Evolutionary conservation across 257 asterid species (phyloP), one percentile per base, ranked within the genome.

Genomic region (Petunia secreta): DNA sequence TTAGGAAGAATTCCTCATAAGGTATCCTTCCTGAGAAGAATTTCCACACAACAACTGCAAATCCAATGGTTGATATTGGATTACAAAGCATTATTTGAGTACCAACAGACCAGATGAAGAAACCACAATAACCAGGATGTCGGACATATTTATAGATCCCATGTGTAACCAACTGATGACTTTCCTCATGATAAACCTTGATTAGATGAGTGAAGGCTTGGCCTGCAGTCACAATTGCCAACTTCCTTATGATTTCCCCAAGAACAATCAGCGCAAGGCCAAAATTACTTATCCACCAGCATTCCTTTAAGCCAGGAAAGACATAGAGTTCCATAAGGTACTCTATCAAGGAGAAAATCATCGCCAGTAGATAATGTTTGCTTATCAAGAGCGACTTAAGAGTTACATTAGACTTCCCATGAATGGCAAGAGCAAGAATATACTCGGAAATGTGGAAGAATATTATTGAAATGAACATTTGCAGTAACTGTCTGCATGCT

Each of bases 161-260:
- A 64, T 88, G 85, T 3, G 92, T 95, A n/a, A 95, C 86, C 91
- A 95, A 84, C 15, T 74, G 83, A 80, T 93, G 99, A 81, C 86
- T 84, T 50, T 95, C 97, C 77, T 92, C 94, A 5, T 83, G 98
- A 71, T 81, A 57, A 79, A 82, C 77, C 89, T 84, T 93, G 43
- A 95, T 93, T 48, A 93, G 91, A 86, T 93, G 98, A 80, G 93
- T 92, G 85, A 95, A 93, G 75, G 98, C 88, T 71, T 85, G 88
- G 34, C 99, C 97, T 14, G 98, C 97, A 41, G 99, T 93, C 63
- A 93, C 57, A 81, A 95, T 93, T 48, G 99, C 99, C 79, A 85
- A 41, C 82, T 93, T 95, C 54, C 97, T 82, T n/a, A 95, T 90
- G 41, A 86, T 50, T 89, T 95, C 99, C 0, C 98, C 99, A 1